These are phyloP conservation scores for Nakaseomyces glabratus DNA, from an alignment of 1,139 yeast species.

Conservation along the genomic window DNA sequence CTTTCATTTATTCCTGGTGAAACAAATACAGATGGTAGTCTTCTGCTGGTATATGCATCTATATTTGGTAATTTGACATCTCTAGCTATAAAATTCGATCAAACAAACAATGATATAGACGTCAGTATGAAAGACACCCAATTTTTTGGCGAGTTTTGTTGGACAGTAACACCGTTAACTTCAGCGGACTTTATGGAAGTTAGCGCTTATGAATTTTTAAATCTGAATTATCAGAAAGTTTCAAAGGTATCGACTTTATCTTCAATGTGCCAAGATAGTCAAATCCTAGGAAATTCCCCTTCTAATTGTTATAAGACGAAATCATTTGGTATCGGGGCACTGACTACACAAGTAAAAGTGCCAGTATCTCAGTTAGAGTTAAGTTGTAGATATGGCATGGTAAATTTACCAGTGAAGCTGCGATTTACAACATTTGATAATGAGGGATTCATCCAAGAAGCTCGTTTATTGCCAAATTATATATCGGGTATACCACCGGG, in stretches of 20 bases:
- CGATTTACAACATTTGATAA: slow-evolving; percentile 18
- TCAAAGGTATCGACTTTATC: slow-evolving; percentile 15
- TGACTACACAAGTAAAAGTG: slow-evolving; percentile 23
- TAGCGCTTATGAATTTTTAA: slow-evolving; percentile 18
- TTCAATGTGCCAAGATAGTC: slow-evolving; percentile 18
- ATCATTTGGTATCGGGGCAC: slow-evolving; percentile 21
- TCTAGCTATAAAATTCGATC: slow-evolving; percentile 10
- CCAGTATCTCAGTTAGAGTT: slow-evolving; percentile 13
- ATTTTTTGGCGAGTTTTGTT: slow-evolving; percentile 16
- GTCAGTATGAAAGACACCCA: slow-evolving; percentile 15
- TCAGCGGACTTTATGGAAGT: slow-evolving; percentile 18
- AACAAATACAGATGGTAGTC: slow-evolving; percentile 10
- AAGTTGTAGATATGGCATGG: slow-evolving; percentile 2
- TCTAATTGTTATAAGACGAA: slow-evolving; percentile 15
- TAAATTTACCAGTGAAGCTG: background rate
- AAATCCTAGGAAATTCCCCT: slow-evolving; percentile 14
- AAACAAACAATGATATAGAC: slow-evolving; percentile 5
- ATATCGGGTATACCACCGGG: slow-evolving; percentile 2
- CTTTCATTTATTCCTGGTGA: slow-evolving; percentile 14
- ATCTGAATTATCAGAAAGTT: slow-evolving; percentile 17
- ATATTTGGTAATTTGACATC: slow-evolving; percentile 19
- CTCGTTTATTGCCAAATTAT: slow-evolving; percentile 7
- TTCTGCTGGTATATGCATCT: slow-evolving; percentile 15
- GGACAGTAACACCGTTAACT: slow-evolving; percentile 18
- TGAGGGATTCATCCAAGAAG: slow-evolving; percentile 9